Percentiles rank a stretch among this genome's conserved stretches.
Conservation (phyloP, 2,329 filamentous ascomycete genomes). For the Ophiostoma sp. region DNA sequence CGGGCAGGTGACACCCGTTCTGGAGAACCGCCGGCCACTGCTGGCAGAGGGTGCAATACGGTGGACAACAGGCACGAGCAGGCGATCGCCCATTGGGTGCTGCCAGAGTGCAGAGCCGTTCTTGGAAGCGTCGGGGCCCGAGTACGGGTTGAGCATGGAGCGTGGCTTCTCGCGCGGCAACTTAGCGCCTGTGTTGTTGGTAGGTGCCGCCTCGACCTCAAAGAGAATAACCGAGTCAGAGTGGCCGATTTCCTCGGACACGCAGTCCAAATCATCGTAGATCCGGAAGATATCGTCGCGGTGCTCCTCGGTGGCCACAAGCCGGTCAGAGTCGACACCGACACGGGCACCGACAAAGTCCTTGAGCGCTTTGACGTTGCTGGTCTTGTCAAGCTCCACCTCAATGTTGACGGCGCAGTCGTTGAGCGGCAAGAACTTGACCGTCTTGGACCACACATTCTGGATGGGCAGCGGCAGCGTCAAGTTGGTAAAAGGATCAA, state of each 20-base stretch:
- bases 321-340: slow-evolving; percentile 55
- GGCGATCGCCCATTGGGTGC: slow-evolving; percentile 56
- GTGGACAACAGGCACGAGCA: slow-evolving; percentile 68
- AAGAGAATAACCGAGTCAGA: slow-evolving; percentile 65
- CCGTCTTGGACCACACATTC: slow-evolving; percentile 67
- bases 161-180: slow-evolving; percentile 42
- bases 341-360: slow-evolving; percentile 62
- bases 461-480: slow-evolving; percentile 86
- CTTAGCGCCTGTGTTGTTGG: slow-evolving; percentile 62
- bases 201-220: slow-evolving; percentile 73
- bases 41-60: slow-evolving; percentile 38
- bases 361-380: slow-evolving; percentile 63
- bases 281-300: slow-evolving; percentile 80
- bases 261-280: slow-evolving; percentile 62
- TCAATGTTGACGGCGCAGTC: slow-evolving; percentile 64
- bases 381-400: slow-evolving; percentile 75
- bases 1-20: slow-evolving; percentile 33
- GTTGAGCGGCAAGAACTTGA: slow-evolving; percentile 73
- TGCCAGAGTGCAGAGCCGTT: slow-evolving; percentile 44
- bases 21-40: slow-evolving; percentile 23
- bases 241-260: slow-evolving; percentile 64
- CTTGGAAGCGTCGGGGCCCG: slow-evolving; percentile 44
- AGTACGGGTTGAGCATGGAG: slow-evolving; percentile 48
- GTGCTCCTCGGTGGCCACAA: slow-evolving; percentile 82
- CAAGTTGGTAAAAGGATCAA: slow-evolving; percentile 93